Percentiles rank a stretch among this genome's conserved stretches.
These are phyloP conservation scores for Plasmodium ovale DNA, from an alignment of 169 alveolate genomes.

Conservation along the genomic window DNA sequence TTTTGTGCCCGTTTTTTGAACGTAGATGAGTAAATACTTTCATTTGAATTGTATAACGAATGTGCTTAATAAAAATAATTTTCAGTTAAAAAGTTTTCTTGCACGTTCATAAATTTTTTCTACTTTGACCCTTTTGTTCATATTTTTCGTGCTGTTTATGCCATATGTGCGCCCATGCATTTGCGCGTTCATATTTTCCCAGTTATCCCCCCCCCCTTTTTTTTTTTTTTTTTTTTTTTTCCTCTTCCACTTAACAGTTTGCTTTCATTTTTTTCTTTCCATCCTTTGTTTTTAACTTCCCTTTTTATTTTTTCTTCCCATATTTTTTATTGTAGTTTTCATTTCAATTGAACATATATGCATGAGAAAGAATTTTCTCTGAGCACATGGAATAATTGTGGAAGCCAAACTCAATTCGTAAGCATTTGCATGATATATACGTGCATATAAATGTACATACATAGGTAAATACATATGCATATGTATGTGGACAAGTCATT, in stretches of 20 bases:
- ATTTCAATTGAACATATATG: too few species aligned
- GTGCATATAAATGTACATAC: not conserved
- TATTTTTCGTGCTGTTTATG: not conserved
- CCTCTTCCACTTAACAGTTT: not conserved
- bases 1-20: not conserved
- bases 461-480: not conserved
- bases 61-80: too few species aligned
- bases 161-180: too few species aligned
- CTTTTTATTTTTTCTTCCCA: not conserved
- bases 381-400: too few species aligned
- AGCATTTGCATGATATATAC: not conserved
- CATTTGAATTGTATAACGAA: not conserved
- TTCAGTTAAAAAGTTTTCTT: too few species aligned
- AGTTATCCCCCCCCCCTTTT: too few species aligned
- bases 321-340: too few species aligned
- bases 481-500: not conserved
- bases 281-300: not conserved
- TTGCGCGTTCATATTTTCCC: not conserved
- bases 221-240: not conserved
- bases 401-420: not conserved
- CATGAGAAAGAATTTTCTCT: too few species aligned
- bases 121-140: constrained; percentile 4
- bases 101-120: not conserved
- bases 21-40: not conserved
- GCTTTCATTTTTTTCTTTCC: not conserved